Evolutionary conservation across 129 eudicot genomes (phyloP), one percentile per base, ranked within the genome.

Genomic region (Solidago caesia): DNA sequence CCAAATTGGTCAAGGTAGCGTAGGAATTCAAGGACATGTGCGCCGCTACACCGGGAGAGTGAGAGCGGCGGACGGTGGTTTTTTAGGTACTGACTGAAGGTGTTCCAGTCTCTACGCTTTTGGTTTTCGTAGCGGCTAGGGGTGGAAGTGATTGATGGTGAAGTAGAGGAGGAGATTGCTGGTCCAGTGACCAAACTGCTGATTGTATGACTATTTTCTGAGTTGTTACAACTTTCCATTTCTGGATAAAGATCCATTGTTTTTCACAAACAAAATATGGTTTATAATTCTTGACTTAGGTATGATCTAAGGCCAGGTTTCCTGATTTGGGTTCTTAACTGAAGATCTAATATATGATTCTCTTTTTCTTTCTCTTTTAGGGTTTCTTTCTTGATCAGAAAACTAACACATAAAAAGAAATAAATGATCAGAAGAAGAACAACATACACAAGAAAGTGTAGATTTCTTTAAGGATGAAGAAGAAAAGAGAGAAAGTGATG

Each of bases 91-190:
- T 81, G 85, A 8, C 82, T 67, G 49, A 81, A 81, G 8, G 85
- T 81, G 85, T 81, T 81, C 85, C 85, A 81, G 75, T 81, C 85
- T 5, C 85, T 63, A 56, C 85, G 81, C 71, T 81, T 81, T 27
- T 81, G 85, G 82, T 76, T 81, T n/a, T 81, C 81, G 71, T 81
- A 81, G 57, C 85, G 85, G 74, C 85, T 81, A 0, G 85, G 84
- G 47, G 82, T 26, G n/a, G 89, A 42, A 6, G 85, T 16, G 52
- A 83, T 45, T 5, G 91, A 71, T 5, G 89, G 67, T 16, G 91
- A 74, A 6, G 61, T 58, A 6, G 80, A 27, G 39, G 80, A 55
- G 2, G 73, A 53, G n/a, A 59, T 42, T 11, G 82, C 14, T n/a
- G 63, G 68, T 8, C 74, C 70, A 45, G 51, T 66, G 74, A 79